These are phyloP conservation scores for Pythium dissimile DNA, from an alignment of 352 stramenopile species.

Conservation along the genomic window DNA sequence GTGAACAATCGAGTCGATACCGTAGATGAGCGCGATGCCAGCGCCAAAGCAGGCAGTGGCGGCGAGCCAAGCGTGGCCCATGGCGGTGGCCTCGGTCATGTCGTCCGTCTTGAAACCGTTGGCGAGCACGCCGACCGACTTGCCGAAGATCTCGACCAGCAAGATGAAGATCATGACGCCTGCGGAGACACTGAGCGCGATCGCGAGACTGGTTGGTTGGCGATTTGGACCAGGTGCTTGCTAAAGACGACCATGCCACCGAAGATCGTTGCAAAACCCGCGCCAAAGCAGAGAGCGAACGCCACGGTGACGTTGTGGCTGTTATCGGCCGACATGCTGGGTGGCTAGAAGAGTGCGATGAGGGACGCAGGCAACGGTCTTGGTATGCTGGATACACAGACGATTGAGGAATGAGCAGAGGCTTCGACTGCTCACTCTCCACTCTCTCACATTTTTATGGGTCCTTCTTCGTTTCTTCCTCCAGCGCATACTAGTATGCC, in stretches of 20 bases:
- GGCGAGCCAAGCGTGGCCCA: conserved; percentile 63
- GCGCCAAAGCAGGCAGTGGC: conserved; percentile 85
- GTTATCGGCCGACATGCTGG: background rate
- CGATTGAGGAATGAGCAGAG: conserved; percentile 1
- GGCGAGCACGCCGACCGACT: conserved; percentile 31
- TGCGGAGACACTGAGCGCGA: conserved; percentile 67
- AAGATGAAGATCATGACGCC: conserved; percentile 83
- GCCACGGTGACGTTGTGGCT: conserved; percentile 14
- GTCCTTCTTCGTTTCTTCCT: too few species aligned
- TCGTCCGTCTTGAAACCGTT: conserved; percentile 32
- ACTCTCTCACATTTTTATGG: too few species aligned
- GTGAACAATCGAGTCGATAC: conserved; percentile 39
- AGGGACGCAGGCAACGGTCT: background rate
- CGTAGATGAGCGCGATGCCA: conserved; percentile 68
- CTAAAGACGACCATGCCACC: conserved; percentile 49
- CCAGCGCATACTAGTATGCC: too few species aligned
- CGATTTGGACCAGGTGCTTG: conserved; percentile 34
- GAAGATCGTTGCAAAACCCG: conserved; percentile 38
- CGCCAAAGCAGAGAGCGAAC: conserved; percentile 32
- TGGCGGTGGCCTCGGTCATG: conserved; percentile 29
- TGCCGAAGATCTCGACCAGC: conserved; percentile 58
- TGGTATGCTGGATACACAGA: background rate
- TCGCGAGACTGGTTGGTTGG: conserved; percentile 66
- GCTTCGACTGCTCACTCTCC: too few species aligned
- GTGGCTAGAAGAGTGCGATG: background rate